Evolutionary conservation across 225 moss, liverwort and hornwort genomes (phyloP).

Genomic region (Physcomitrium patens): DNA sequence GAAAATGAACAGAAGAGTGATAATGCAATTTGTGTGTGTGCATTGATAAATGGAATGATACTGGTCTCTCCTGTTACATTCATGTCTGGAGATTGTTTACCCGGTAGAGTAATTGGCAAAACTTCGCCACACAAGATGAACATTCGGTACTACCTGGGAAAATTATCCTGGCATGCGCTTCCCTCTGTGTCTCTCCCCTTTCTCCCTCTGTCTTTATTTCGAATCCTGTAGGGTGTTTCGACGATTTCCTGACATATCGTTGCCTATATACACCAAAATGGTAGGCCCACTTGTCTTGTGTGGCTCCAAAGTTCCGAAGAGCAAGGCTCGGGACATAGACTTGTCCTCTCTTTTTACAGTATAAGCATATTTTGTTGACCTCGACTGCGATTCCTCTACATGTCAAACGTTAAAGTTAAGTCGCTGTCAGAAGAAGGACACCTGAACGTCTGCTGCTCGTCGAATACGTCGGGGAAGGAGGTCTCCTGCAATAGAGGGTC

Average conservation of each 20-base stretch:
- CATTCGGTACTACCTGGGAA: slow-evolving; percentile 12
- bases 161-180: background rate
- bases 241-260: slow-evolving; percentile 26
- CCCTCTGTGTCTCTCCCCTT: too few species aligned
- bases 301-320: background rate
- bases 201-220: background rate
- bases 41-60: too few species aligned
- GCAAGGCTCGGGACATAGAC: background rate
- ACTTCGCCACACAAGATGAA: slow-evolving; percentile 20
- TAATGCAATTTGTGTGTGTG: too few species aligned
- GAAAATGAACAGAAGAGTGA: too few species aligned
- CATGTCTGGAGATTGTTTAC: background rate
- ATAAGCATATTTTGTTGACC: slow-evolving; percentile 25
- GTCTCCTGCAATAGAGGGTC: slow-evolving; percentile 28
- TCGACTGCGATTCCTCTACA: background rate
- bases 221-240: slow-evolving; percentile 6
- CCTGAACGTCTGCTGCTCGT: slow-evolving; percentile 23
- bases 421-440: background rate
- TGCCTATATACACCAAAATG: slow-evolving; percentile 36
- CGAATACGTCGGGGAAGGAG: slow-evolving; percentile 33
- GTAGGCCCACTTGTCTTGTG: slow-evolving; percentile 12
- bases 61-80: too few species aligned
- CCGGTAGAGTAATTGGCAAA: slow-evolving; percentile 10
- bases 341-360: slow-evolving; percentile 33
- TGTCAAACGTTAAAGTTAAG: slow-evolving; percentile 22